These are phyloP conservation scores for Podospora anserina DNA, from an alignment of 495 filamentous ascomycete species.

Conservation along the genomic window DNA sequence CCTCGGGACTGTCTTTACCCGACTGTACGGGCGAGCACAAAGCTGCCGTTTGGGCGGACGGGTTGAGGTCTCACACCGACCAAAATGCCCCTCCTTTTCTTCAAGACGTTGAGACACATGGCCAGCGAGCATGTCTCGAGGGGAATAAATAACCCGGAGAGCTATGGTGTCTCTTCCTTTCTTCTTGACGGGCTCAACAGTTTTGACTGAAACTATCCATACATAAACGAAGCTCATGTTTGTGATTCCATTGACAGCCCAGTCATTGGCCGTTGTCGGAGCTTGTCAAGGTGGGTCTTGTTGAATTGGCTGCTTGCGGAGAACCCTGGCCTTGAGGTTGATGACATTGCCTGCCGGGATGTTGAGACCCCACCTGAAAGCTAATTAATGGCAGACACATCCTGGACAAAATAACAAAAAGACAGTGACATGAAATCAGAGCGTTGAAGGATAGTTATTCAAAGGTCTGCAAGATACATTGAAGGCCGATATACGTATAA, in stretches of 20 bases:
- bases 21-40: background rate
- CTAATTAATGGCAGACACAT: background rate
- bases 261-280: background rate
- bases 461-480: no score
- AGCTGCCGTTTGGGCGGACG: background rate
- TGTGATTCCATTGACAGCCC: background rate
- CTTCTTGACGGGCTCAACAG: background rate
- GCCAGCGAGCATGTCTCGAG: background rate
- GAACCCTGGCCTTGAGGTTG: background rate
- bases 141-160: background rate
- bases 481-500: no score
- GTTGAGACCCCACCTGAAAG: background rate
- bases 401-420: no score
- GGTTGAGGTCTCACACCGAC: background rate
- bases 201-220: no score
- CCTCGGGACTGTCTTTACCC: background rate
- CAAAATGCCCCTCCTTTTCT: background rate
- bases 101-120: background rate
- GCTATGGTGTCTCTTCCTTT: background rate
- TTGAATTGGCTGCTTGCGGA: background rate
- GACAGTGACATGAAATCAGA: no score
- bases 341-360: background rate
- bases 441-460: no score
- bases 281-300: background rate
- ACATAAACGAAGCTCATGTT: no score